These are phyloP conservation scores for Talaromyces sp. DNA, from an alignment of 2,329 filamentous ascomycete genomes.

Conservation along the genomic window DNA sequence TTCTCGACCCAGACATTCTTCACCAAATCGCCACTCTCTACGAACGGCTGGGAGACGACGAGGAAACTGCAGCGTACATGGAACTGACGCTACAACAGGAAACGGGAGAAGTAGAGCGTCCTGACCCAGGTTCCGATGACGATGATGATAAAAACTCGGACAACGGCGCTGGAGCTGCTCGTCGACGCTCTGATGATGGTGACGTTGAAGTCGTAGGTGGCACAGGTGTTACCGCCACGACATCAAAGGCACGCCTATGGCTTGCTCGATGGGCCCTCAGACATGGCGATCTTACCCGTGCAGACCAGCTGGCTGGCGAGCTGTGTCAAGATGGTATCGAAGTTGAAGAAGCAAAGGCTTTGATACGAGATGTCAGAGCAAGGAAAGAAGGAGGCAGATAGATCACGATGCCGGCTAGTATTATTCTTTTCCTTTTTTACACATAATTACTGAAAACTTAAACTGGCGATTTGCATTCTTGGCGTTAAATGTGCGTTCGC, in stretches of 20 bases:
- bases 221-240: slow-evolving; percentile 84
- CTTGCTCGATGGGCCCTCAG: slow-evolving; percentile 77
- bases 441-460: background rate
- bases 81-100: slow-evolving; percentile 92
- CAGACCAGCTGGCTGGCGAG: slow-evolving; percentile 79
- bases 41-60: slow-evolving; percentile 70
- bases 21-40: slow-evolving; percentile 88
- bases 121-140: slow-evolving; percentile 33
- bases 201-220: slow-evolving; percentile 45
- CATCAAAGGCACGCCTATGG: slow-evolving; percentile 91
- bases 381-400: slow-evolving; percentile 54
- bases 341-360: slow-evolving; percentile 91
- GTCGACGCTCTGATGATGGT: slow-evolving; percentile 31
- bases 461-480: background rate
- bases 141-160: slow-evolving; percentile 27
- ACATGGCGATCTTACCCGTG: slow-evolving; percentile 68
- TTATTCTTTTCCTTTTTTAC: too few species aligned
- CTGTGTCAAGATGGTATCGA: slow-evolving; percentile 94
- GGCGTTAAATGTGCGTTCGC: background rate
- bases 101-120: slow-evolving; percentile 56
- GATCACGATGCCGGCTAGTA: too few species aligned
- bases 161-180: slow-evolving; percentile 29
- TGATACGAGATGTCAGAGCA: slow-evolving; percentile 80
- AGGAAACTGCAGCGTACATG: slow-evolving; percentile 89
- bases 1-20: slow-evolving; percentile 86